phyloP scores from a whole-genome alignment of 78 protist genomes.

The Pelomyxa schiedti region DNA sequence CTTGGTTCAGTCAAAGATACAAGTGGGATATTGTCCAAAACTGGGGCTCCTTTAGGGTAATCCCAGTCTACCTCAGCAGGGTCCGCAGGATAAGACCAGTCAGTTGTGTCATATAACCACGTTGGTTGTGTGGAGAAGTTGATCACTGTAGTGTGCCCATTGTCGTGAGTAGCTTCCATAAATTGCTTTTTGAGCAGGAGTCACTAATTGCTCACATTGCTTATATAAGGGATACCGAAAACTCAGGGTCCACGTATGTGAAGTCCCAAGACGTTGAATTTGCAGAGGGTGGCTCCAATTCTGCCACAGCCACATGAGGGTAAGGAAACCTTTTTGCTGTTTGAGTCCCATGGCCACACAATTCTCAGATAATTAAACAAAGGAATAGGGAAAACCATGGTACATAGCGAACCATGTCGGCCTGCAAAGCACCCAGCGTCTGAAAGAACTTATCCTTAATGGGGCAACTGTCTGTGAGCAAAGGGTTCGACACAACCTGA shows the following conservation, averaged over 20 bases:
- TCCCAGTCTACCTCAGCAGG: background rate
- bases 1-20: background rate
- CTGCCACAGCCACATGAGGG: constrained; percentile 1
- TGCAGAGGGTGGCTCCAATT: background rate
- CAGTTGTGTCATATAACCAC: constrained; percentile 1
- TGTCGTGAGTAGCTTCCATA: background rate
- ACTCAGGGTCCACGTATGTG: background rate
- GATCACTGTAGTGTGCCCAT: background rate
- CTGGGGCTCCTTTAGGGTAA: background rate
- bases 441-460: background rate
- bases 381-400: background rate
- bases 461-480: background rate
- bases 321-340: constrained; percentile 7
- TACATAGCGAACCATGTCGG: background rate
- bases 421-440: constrained; percentile 1
- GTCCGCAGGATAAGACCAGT: background rate
- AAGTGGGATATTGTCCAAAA: background rate
- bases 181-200: too few species aligned
- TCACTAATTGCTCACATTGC: too few species aligned
- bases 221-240: too few species aligned
- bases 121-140: constrained; percentile 12
- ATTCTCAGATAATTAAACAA: background rate
- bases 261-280: background rate
- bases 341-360: background rate
- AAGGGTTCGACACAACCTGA: constrained; percentile 6